Base-by-base conservation (phyloP, 805 yeast species). In the Ogataea methylovora region DNA sequence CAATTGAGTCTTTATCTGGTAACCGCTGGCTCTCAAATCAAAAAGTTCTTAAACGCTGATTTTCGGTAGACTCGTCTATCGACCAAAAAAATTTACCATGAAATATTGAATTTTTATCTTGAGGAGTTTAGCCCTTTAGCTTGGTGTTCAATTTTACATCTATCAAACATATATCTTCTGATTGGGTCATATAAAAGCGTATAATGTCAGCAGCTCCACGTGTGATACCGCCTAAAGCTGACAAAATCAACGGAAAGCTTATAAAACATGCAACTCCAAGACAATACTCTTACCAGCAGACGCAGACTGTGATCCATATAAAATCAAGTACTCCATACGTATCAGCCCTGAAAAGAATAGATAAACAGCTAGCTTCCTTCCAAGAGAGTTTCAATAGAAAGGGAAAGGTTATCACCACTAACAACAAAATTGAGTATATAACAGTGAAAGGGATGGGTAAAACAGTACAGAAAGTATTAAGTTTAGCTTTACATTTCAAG, bases 361-460 rank as follows among this genome's bases (percentile, higher is more conserved):
- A 65, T 27, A 76, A 74, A 48, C 60, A 67, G 33, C 52, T 85
- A 16, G 34, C 28, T 1, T 40, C 32, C n/a, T 43, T 42, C 27
- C 48, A 49, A 16, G 59, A 53, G 5, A 67, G 65, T 30, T 63
- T 74, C 42, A 60, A 64, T 37, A 66, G 66, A 36, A 65, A 61
- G 25, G 63, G 62, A 10, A 59, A 61, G n/a, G 25, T 36, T 8
- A 38, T 44, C 5, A 34, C 37, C 14, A 33, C 32, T 15, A 36
- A 30, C 12, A 37, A 38, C 17, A 58, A 54, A 14, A 60, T 61
- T 1, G 48, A 60, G 19, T 72, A 62, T 48, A 65, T 85, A 7
- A 63, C 69, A 0, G 68, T 87, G 3, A 56, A 73, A 35, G 96
- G 94, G 0, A 77, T 84, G 81, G 95, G 95, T 2, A 68, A 65